Evolutionary conservation across 78 protist species (phyloP).

Genomic region (Planoprotostelium fungivorum): DNA sequence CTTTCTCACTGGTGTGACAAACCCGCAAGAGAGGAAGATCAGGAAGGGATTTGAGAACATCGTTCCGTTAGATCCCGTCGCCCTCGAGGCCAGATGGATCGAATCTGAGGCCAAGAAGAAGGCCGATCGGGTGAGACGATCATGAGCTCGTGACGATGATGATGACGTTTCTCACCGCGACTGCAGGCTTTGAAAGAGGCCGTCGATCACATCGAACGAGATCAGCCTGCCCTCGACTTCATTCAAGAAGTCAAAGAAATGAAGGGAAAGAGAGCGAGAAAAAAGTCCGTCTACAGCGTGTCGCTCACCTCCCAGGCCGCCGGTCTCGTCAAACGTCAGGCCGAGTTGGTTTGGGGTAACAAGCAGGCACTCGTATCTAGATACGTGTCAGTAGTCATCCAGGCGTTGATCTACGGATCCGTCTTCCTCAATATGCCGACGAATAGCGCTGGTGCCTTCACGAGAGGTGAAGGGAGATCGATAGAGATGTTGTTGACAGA

Average conservation of each 20-base stretch:
- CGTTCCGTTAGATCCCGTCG: slow-evolving; percentile 31
- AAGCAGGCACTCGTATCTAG: slow-evolving; percentile 25
- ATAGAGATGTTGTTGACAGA: background rate
- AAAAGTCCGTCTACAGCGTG: slow-evolving; percentile 11
- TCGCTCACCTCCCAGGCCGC: slow-evolving; percentile 18
- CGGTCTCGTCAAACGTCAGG: slow-evolving; percentile 29
- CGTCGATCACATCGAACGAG: slow-evolving; percentile 15
- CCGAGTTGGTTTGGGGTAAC: slow-evolving; percentile 42
- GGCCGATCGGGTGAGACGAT: too few relatives aligned
- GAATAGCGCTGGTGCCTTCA: slow-evolving; percentile 12
- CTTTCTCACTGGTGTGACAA: slow-evolving; percentile 32
- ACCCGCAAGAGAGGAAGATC: slow-evolving; percentile 36
- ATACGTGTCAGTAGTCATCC: slow-evolving; percentile 22
- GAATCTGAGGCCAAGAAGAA: background rate
- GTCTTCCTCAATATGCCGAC: slow-evolving; percentile 10
- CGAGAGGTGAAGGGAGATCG: slow-evolving; percentile 5
- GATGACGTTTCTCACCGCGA: background rate
- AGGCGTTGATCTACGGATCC: slow-evolving; percentile 32
- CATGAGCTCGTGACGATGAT: background rate
- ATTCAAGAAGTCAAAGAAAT: slow-evolving; percentile 19
- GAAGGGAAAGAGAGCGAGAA: slow-evolving; percentile 12
- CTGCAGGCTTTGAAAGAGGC: background rate
- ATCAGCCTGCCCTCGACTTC: slow-evolving; percentile 28
- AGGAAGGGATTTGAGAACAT: slow-evolving; percentile 32
- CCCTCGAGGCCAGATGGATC: slow-evolving; percentile 37